Evolutionary conservation across 257 asterid genomes (phyloP).

Genomic region (Gentiana dahurica): DNA sequence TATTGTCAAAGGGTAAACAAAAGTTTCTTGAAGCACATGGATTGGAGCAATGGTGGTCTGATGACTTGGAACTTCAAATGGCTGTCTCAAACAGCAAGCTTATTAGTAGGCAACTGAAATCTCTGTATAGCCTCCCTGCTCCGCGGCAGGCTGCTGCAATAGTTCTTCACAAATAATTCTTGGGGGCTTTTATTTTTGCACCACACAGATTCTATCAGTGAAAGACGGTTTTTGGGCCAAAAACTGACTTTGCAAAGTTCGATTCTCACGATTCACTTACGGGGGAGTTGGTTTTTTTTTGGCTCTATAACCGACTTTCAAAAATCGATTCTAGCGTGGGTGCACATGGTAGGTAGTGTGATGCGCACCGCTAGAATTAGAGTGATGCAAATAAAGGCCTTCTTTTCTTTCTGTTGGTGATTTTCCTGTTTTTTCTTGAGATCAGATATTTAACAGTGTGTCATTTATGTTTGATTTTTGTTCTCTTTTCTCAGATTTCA

Average conservation of each 20-base stretch:
- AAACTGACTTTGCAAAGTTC: too few species aligned
- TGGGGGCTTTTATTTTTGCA: too few species aligned
- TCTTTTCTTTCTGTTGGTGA: not conserved
- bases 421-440: too few species aligned
- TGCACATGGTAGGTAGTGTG: too few species aligned
- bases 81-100: slow-evolving; percentile 74
- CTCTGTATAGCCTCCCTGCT: slow-evolving; percentile 59
- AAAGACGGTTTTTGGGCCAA: too few species aligned
- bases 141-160: slow-evolving; percentile 36
- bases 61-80: slow-evolving; percentile 71
- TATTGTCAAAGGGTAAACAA: slow-evolving; percentile 78
- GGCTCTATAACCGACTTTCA: too few species aligned
- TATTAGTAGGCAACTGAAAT: slow-evolving; percentile 81
- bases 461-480: not conserved
- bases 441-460: not conserved
- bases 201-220: too few species aligned
- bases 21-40: slow-evolving; percentile 97
- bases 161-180: slow-evolving; percentile 4
- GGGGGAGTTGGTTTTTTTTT: too few species aligned
- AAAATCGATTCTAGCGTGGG: too few species aligned
- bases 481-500: too few species aligned
- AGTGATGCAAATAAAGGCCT: not conserved
- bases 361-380: too few species aligned
- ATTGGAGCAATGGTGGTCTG: slow-evolving; percentile 99
- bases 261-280: too few species aligned